Percentiles rank a stretch among this genome's conserved stretches.
phyloP scores from a whole-genome alignment of 2,329 filamentous ascomycete genomes.

The Ascocoryne sarcoides region DNA sequence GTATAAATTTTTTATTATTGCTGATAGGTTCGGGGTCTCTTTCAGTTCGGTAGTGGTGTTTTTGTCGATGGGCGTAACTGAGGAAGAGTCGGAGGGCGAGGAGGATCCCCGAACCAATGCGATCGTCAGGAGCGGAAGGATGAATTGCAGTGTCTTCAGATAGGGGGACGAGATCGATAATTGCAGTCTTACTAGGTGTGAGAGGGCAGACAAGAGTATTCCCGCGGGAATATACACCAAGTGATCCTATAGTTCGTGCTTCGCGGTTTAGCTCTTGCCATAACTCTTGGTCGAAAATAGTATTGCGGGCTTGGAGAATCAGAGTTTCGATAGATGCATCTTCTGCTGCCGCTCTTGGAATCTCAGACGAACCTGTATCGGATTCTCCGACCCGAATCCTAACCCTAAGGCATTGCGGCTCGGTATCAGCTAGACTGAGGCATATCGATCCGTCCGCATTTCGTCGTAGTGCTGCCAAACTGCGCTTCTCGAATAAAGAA shows the following conservation, averaged over 20 bases:
- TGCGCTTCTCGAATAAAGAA: constrained; percentile 54
- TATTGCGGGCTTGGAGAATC: constrained; percentile 68
- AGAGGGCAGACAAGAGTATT: constrained; percentile 47
- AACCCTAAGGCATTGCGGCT: constrained; percentile 56
- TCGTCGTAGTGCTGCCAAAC: constrained; percentile 72
- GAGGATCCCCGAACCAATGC: constrained; percentile 55
- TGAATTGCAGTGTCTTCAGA: not conserved
- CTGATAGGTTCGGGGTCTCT: constrained; percentile 45
- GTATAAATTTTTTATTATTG: constrained; percentile 40
- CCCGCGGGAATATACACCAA: constrained; percentile 55
- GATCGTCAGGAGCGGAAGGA: constrained; percentile 31
- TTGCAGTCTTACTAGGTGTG: constrained; percentile 45
- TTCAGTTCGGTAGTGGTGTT: constrained; percentile 58
- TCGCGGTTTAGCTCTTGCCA: constrained; percentile 86
- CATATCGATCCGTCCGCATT: constrained; percentile 65
- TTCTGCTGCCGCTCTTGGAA: constrained; percentile 44
- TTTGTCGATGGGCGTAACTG: constrained; percentile 68
- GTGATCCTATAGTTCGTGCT: constrained; percentile 60
- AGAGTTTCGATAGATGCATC: constrained; percentile 55
- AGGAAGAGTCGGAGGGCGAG: constrained; percentile 68
- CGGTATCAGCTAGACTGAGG: constrained; percentile 41
- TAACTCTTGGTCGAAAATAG: constrained; percentile 74
- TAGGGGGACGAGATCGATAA: constrained; percentile 59
- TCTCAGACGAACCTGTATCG: constrained; percentile 47
- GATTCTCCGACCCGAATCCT: constrained; percentile 49